Base-by-base conservation (phyloP, 306 rosid species). In the Castanea sativa region DNA sequence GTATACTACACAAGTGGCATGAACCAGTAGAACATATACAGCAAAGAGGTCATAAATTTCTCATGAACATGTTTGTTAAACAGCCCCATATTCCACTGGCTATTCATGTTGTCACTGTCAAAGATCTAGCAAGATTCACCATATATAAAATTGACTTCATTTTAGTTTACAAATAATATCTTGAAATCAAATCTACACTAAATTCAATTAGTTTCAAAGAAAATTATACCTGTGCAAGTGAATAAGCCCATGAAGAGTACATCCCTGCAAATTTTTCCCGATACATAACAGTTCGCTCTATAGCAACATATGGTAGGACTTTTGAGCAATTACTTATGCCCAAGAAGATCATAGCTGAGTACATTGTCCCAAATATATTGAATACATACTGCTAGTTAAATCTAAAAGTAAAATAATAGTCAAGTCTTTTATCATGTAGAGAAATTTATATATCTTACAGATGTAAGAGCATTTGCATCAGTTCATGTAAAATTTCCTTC, bases 241-340 rank as follows among this genome's bases (percentile, higher is more conserved):
- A 64, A 79, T 69, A 85, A 15, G 88, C 86, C 90, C 73, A 71
- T 7, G 90, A 76, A 74, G 88, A 85, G 72, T 87, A 87, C 85
- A 87, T 82, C 71, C 86, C 80, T 30, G 84, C 76, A 74, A 87
- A 87, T 21, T 52, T 87, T 74, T 87, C 86, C 14, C 87, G 72
- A 53, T 87, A 82, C 86, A 85, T 63, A 0, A 87, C 87, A 18
- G 72, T 82, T 85, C 88, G 35, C 81, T 85, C 88, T 18, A 35
- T 76, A 2, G 80, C 76, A 35, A 82, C 83, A 25, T 77, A 58
- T 74, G 75, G 85, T 53, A 82, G 53, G 21, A 82, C 85, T 2
- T 83, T 63, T 38, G 88, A 58, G 57, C 87, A 87, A 69, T 82
- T 87, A 63, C 74, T 77, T 21, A 87, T 82, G 52, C 90, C 87